phyloP scores from a whole-genome alignment of 371 early-diverging fungal species.

The Rhizomucor miehei region DNA sequence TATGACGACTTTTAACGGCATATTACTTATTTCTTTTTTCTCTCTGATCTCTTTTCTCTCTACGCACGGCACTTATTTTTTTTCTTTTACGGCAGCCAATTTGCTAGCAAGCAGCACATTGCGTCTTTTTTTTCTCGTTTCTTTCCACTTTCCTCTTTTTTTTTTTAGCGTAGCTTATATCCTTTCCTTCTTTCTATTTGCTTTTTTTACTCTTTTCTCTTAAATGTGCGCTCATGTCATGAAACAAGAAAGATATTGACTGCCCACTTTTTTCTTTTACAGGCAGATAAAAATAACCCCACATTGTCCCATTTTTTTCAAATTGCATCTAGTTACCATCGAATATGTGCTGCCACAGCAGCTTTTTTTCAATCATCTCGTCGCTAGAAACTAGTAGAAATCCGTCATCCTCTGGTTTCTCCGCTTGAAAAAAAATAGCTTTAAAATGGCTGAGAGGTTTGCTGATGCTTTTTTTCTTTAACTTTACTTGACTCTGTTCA shows the following conservation, averaged over 20 bases:
- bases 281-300: no score
- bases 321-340: no score
- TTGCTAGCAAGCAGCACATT: background rate
- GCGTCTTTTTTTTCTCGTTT: background rate
- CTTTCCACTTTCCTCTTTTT: background rate
- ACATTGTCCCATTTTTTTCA: background rate
- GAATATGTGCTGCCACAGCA: no score
- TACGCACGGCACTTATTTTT: background rate
- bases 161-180: background rate
- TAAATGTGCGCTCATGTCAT: background rate
- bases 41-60: background rate
- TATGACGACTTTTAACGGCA: constrained; percentile 31
- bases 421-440: no score
- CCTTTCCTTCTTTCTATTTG: constrained; percentile 3
- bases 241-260: background rate
- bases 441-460: no score
- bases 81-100: background rate
- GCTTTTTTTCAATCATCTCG: no score
- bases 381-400: no score
- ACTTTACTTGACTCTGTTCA: no score
- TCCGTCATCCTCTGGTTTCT: no score
- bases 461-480: no score
- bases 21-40: background rate
- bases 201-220: background rate
- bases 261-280: no score